These are phyloP conservation scores for Myriosclerotinia duriaeana DNA, from an alignment of 2,329 filamentous ascomycete genomes.

Conservation along the genomic window DNA sequence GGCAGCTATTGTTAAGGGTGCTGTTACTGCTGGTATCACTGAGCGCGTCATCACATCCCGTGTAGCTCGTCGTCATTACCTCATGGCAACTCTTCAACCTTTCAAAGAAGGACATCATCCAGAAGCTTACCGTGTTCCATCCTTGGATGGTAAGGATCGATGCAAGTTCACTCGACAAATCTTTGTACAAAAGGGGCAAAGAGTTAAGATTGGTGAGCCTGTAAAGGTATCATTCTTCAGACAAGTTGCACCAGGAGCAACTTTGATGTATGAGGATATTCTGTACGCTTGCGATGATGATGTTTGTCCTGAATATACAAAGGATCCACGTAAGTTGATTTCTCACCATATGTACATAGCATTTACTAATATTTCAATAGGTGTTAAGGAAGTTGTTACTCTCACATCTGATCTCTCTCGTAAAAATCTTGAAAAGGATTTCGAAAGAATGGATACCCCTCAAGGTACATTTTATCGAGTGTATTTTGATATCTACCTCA, in stretches of 20 bases:
- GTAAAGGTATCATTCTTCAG: slow-evolving; percentile 99
- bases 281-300: slow-evolving; percentile 97
- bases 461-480: slow-evolving; percentile 93
- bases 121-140: slow-evolving; percentile 95
- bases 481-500: slow-evolving; percentile 81
- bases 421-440: slow-evolving; percentile 99
- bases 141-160: slow-evolving; percentile 91
- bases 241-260: slow-evolving; percentile 94
- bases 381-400: slow-evolving; percentile 98
- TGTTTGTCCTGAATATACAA: slow-evolving; percentile 97
- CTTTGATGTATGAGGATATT: slow-evolving; percentile 99
- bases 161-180: slow-evolving; percentile 99
- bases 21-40: slow-evolving; percentile 95
- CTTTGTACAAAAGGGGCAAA: slow-evolving; percentile 96
- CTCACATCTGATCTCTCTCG: slow-evolving; percentile 94
- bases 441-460: slow-evolving; percentile 98
- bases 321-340: slow-evolving; percentile 86
- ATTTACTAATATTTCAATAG: slow-evolving; percentile 50
- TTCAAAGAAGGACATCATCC: slow-evolving; percentile 99
- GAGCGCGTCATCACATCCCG: slow-evolving; percentile 95
- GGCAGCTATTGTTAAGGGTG: slow-evolving; percentile 96
- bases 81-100: slow-evolving; percentile 97
- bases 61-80: slow-evolving; percentile 94
- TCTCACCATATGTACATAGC: neutral
- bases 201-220: slow-evolving; percentile 98